Conservation (phyloP, 352 stramenopile species). For the Globisporangium carolinianum region DNA sequence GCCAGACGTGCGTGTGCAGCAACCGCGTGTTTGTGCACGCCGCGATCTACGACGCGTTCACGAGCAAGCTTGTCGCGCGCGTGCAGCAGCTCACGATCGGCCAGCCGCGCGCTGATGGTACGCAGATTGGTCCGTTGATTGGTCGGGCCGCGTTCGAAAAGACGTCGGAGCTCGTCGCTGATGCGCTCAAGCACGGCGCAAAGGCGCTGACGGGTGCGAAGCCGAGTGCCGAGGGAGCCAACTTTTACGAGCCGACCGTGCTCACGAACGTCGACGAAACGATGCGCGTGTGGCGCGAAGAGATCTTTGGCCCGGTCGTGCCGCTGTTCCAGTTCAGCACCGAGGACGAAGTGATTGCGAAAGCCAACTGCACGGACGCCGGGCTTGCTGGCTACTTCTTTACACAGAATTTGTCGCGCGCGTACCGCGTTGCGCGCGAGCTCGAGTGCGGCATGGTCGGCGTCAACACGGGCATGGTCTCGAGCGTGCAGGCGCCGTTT, state of each 20-base stretch:
- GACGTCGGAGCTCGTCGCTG: slow-evolving; percentile 78
- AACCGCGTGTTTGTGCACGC: slow-evolving; percentile 94
- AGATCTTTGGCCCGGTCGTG: slow-evolving; percentile 97
- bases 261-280: slow-evolving; percentile 73
- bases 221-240: slow-evolving; percentile 38
- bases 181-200: slow-evolving; percentile 90
- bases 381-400: slow-evolving; percentile 95
- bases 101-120: slow-evolving; percentile 61
- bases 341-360: slow-evolving; percentile 92
- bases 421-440: slow-evolving; percentile 76
- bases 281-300: slow-evolving; percentile 88
- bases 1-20: slow-evolving; percentile 85
- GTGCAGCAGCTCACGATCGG: slow-evolving; percentile 87
- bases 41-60: slow-evolving; percentile 92
- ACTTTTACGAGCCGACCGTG: slow-evolving; percentile 95
- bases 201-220: slow-evolving; percentile 80
- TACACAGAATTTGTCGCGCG: slow-evolving; percentile 85
- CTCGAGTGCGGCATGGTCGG: slow-evolving; percentile 94
- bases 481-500: slow-evolving; percentile 84
- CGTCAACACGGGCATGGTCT: slow-evolving; percentile 90
- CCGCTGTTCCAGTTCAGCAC: slow-evolving; percentile 90
- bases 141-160: slow-evolving; percentile 85
- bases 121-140: slow-evolving; percentile 94
- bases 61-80: slow-evolving; percentile 60
- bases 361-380: slow-evolving; percentile 90